These are phyloP conservation scores for Penicillium cosmopolitanum DNA, from an alignment of 495 filamentous ascomycete species.

Conservation along the genomic window DNA sequence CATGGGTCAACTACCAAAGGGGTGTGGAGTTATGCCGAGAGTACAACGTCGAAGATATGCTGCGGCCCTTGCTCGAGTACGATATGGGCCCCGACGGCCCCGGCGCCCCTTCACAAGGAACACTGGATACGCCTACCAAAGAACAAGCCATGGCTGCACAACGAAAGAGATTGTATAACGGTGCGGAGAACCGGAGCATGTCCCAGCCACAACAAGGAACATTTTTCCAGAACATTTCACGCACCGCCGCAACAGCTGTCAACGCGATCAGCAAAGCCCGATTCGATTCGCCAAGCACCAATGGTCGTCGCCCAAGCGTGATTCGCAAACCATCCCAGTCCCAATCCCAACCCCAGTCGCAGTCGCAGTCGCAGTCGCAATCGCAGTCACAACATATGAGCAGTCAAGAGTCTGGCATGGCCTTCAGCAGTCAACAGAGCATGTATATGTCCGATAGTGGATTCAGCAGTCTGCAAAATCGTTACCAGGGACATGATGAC, in stretches of 20 bases:
- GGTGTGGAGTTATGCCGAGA: constrained; percentile 91
- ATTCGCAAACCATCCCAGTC: constrained; percentile 48
- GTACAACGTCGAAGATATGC: constrained; percentile 88
- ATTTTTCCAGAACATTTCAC: constrained; percentile 95
- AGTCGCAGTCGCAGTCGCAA: background rate
- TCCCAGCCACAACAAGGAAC: constrained; percentile 73
- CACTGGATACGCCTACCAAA: constrained; percentile 92
- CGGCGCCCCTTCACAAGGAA: constrained; percentile 58
- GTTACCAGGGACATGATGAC: constrained; percentile 50
- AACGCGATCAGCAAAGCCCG: constrained; percentile 94
- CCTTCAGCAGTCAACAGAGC: constrained; percentile 67
- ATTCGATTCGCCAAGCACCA: constrained; percentile 75
- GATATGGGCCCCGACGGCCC: constrained; percentile 81
- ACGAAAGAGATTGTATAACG: constrained; percentile 84
- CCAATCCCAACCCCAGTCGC: background rate
- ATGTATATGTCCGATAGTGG: constrained; percentile 68
- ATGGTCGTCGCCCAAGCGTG: constrained; percentile 52
- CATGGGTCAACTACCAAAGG: constrained; percentile 91
- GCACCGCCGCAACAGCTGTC: constrained; percentile 86
- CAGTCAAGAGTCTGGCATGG: constrained; percentile 64
- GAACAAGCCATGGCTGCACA: constrained; percentile 99
- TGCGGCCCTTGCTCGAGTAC: constrained; percentile 84
- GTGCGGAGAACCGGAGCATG: constrained; percentile 65
- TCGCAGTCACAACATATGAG: constrained; percentile 55
- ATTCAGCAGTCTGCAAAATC: constrained; percentile 56